phyloP scores from a whole-genome alignment of 225 moss, liverwort and hornwort genomes.

The Pseudisothecium myosuroides region DNA sequence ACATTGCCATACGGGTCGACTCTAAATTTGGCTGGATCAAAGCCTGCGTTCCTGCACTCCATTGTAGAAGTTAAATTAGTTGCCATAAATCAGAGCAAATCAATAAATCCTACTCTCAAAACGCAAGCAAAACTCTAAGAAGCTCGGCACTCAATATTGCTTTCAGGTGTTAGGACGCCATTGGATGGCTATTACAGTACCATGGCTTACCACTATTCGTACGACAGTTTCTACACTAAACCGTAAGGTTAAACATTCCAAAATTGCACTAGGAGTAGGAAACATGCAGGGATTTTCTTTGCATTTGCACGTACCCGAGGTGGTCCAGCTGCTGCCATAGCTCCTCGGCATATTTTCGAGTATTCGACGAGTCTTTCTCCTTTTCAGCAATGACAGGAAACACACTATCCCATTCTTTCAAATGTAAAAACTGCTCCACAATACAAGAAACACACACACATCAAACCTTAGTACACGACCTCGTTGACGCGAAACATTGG shows the following conservation, averaged over 20 bases:
- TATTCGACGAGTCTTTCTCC: constrained; percentile 31
- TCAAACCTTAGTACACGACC: neutral
- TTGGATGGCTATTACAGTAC: neutral
- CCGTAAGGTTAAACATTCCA: neutral
- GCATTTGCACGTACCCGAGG: constrained; percentile 28
- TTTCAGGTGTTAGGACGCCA: neutral
- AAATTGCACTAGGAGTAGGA: neutral
- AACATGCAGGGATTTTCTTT: neutral
- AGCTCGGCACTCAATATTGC: neutral
- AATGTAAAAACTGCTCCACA: constrained; percentile 19
- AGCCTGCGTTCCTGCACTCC: constrained; percentile 49
- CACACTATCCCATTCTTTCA: constrained; percentile 41
- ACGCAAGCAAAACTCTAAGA: neutral
- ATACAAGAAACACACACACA: neutral
- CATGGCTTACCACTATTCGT: neutral
- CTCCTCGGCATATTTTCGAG: constrained; percentile 26
- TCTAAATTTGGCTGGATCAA: constrained; percentile 48
- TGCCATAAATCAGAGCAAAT: neutral
- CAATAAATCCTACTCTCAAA: neutral
- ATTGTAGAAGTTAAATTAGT: neutral
- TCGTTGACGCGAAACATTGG: neutral
- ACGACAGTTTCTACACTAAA: neutral
- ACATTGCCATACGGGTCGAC: constrained; percentile 53
- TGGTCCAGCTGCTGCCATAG: constrained; percentile 53
- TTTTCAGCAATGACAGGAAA: constrained; percentile 27